Evolutionary conservation across 2,329 filamentous ascomycete species (phyloP).

Genomic region (Bipolaris oryzae): DNA sequence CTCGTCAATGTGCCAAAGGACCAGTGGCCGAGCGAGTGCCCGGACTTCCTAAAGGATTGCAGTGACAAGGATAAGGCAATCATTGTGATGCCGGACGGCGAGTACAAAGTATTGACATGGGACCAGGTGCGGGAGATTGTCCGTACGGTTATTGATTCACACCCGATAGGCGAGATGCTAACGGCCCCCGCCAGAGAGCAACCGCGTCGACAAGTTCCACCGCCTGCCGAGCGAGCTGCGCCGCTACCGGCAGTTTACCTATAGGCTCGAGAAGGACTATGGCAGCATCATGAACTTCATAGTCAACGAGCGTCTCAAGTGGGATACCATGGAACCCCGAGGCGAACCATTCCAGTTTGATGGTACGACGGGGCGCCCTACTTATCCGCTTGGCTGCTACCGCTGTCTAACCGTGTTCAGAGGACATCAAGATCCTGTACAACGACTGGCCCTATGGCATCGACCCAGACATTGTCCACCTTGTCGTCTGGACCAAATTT

Average conservation of each 20-base stretch:
- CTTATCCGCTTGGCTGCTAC: not conserved
- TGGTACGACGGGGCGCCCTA: slow-evolving; percentile 4
- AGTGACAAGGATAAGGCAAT: slow-evolving; percentile 72
- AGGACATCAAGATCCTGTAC: slow-evolving; percentile 74
- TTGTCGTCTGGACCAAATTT: slow-evolving; percentile 95
- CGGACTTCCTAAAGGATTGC: slow-evolving; percentile 69
- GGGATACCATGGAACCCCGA: slow-evolving; percentile 59
- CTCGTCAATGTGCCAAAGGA: slow-evolving; percentile 74
- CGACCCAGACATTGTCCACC: slow-evolving; percentile 76
- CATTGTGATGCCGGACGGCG: slow-evolving; percentile 71
- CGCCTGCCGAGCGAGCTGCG: slow-evolving; percentile 77
- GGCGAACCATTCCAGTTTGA: slow-evolving; percentile 52
- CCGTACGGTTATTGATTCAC: slow-evolving; percentile 28
- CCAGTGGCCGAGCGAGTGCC: slow-evolving; percentile 70
- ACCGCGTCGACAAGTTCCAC: slow-evolving; percentile 77
- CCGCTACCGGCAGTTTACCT: slow-evolving; percentile 75
- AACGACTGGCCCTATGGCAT: slow-evolving; percentile 97
- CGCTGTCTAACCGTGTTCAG: slow-evolving; percentile 38
- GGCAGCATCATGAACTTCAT: slow-evolving; percentile 82
- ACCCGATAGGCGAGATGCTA: slow-evolving; percentile 9
- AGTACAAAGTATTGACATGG: slow-evolving; percentile 72
- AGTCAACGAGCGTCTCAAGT: slow-evolving; percentile 70
- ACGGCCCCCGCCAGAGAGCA: slow-evolving; percentile 54
- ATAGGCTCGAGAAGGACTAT: slow-evolving; percentile 67
- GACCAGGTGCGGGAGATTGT: slow-evolving; percentile 67